Evolutionary conservation across 805 yeast species (phyloP), one percentile per base, ranked within the genome.

Genomic region (Pichia ethanolica): DNA sequence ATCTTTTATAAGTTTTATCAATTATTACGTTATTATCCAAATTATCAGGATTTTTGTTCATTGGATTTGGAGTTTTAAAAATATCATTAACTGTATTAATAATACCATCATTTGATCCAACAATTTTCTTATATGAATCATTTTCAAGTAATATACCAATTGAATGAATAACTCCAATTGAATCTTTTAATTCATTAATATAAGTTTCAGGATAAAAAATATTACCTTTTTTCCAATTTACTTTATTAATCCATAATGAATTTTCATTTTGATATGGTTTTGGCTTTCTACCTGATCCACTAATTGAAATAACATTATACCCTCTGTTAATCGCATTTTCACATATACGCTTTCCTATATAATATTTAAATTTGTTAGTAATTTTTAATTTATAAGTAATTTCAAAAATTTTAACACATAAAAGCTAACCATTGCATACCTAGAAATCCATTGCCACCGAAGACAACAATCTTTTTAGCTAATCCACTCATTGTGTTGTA

Each of bases 391-490:
- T 8, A 3, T 8, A 32, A 8, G 3, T 30, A 7, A 30, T 30
- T 30, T 30, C 1, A 30, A 9, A 30, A 30, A 30, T 30, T 7
- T 6, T 30, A 30, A 30, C 32, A 30, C 3, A 9, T 30, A 30
- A 30, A 30, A 9, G 7, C 32, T 2, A 38, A 38, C 1, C 2
- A 25, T 27, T 39, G 25, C 42, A 39, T 42, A 35, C 45, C 84
- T 14, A 90, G 64, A 61, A 87, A 87, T 8, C 97, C 97, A 56
- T 79, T 81, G 0, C 97, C 97, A 14, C 98, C 98, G 59, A 89
- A 79, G 0, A 89, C 87, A 4, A 87, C 79, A 3, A 68, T 42
- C 30, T 52, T 54, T 35, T 30, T 39, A 5, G 34, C 30, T 20
- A 7, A 9, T 14, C n/a, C 27, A 28, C 42, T 12, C 47, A 44